Percentiles rank a stretch among this genome's conserved stretches.
These are phyloP conservation scores for Salix brachista DNA, from an alignment of 345 rosid genomes.

Conservation along the genomic window DNA sequence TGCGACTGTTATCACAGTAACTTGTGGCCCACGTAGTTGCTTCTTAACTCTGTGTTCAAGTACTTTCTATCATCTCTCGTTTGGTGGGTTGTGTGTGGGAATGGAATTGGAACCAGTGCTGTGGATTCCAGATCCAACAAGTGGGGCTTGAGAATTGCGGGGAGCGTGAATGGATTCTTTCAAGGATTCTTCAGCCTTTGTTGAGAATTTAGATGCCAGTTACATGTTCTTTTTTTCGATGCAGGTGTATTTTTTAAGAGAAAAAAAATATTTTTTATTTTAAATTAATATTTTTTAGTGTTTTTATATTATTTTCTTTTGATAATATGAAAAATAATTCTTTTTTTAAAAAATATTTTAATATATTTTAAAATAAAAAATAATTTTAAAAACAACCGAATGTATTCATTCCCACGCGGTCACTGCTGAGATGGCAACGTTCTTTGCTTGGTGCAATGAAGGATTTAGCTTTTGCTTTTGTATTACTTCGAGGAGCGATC, in stretches of 20 bases:
- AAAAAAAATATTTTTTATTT: no score
- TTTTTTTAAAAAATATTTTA: no score
- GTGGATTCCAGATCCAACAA: conserved; percentile 18
- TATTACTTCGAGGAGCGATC: not conserved
- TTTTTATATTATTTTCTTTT: no score
- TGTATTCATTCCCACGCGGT: no score
- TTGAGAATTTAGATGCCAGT: not conserved
- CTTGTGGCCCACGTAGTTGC: not conserved
- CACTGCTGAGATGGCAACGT: not conserved
- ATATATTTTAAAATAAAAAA: no score
- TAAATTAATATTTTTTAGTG: no score
- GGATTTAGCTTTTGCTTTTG: not conserved
- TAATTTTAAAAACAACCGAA: no score
- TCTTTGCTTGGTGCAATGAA: not conserved
- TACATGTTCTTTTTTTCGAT: not conserved
- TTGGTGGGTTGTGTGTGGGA: conserved; percentile 4
- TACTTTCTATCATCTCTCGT: not conserved
- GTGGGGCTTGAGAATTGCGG: conserved; percentile 12
- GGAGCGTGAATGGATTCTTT: not conserved
- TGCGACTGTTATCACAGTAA: conserved; percentile 11
- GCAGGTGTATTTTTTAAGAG: no score
- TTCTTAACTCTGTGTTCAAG: not conserved
- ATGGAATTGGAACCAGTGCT: conserved; percentile 15
- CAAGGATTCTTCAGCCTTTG: not conserved
- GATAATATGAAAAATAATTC: no score